Base-by-base conservation (phyloP, 2,329 filamentous ascomycete genomes). In the Nannizzia gypsea region DNA sequence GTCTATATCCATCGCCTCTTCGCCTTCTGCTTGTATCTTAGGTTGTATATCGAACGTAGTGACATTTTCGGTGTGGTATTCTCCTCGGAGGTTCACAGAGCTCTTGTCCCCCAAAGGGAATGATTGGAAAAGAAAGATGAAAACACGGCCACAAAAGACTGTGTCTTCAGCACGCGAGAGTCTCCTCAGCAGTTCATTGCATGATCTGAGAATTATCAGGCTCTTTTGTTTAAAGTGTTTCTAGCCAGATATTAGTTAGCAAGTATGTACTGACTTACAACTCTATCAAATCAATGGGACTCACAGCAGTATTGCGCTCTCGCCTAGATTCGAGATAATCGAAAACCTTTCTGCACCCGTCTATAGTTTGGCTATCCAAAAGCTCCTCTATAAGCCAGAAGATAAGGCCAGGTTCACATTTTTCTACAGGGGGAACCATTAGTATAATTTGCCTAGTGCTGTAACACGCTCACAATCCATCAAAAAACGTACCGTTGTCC, bases 71-170 rank as follows among this genome's bases (percentile, higher is more conserved):
- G 88, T 84, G 69, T 99, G 93, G 66, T 93, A 99, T 75, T 97
- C 92, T 66, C 93, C 93, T 57, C 93, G 84, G 42, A 97, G 80
- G 69, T 99, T 99, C 56, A 99, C 93, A 0, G 93, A 96, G 71
- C 93, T 97, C 71, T 92, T 93, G 73, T 99, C 95, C 34, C 92
- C 92, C 0, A 99, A 79, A 1, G 93, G 93, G 68, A 99, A 97
- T 72, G 90, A 95, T 72, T 99, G 93, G 73, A 97, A 99, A 70
- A 99, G 83, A 73, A 96, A 99, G 64, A 99, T 96, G 73, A 97
- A 97, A 26, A 99, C 93, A 42, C 93, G 83, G 15, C 93, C 93
- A 69, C 93, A 99, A 71, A 99, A 99, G 0, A 95, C 90, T 0
- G 93, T 95, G 72, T 99, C 93, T 71, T 97, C 91, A 3, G 93